A percentile compares a stretch with the other conserved stretches of the same genome.
These are phyloP conservation scores for Diutina ranongensis DNA, from an alignment of 1,139 yeast genomes.

Conservation along the genomic window DNA sequence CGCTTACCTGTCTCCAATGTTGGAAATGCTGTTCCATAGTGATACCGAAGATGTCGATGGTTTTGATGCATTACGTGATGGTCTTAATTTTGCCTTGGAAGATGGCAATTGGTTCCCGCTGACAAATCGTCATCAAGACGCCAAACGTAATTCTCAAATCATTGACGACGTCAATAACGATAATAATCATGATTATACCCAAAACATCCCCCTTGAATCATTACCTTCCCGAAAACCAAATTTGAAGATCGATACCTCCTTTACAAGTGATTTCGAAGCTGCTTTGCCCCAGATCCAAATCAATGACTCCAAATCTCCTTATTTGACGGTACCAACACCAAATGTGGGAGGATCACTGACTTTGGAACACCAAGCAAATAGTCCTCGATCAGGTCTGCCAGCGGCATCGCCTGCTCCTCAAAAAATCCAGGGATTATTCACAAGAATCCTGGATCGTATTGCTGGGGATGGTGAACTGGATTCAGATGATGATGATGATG, in stretches of 20 bases:
- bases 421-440: constrained; percentile 18
- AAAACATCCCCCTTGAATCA: constrained; percentile 9
- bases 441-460: constrained; percentile 31
- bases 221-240: background rate
- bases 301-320: background rate
- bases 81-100: constrained; percentile 4
- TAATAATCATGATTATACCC: constrained; percentile 7
- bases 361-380: constrained; percentile 6
- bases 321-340: background rate
- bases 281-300: constrained; percentile 3
- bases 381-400: constrained; percentile 9
- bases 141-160: background rate
- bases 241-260: background rate
- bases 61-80: constrained; percentile 5
- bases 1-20: background rate
- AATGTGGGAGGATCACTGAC: background rate
- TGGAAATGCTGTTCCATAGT: background rate
- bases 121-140: background rate
- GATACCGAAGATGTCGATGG: background rate
- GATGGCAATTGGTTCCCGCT: constrained; percentile 6
- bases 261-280: background rate
- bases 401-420: constrained; percentile 13
- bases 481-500: background rate
- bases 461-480: constrained; percentile 20
- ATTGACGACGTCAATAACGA: background rate